These are phyloP conservation scores for Yarrowia hollandica DNA, from an alignment of 805 yeast genomes.

Conservation along the genomic window DNA sequence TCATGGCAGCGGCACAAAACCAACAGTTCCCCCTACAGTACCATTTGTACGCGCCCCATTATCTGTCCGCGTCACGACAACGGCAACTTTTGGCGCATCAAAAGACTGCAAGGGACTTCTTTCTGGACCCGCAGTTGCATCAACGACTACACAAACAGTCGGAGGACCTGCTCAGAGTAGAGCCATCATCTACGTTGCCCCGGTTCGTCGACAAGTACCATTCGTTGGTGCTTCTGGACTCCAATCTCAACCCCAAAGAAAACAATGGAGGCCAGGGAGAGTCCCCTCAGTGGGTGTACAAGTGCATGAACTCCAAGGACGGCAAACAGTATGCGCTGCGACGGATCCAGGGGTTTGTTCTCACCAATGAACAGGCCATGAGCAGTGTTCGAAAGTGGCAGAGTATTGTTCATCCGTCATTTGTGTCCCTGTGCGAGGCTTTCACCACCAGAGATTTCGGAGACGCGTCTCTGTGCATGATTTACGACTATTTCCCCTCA, in stretches of 20 bases:
- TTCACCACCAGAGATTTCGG: constrained; percentile 87
- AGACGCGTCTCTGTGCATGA: constrained; percentile 69
- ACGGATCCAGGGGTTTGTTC: constrained; percentile 62
- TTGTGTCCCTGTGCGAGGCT: constrained; percentile 72
- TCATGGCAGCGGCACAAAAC: constrained; percentile 26
- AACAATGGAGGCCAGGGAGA: background rate
- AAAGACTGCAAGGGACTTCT: constrained; percentile 65
- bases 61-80: constrained; percentile 43
- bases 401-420: constrained; percentile 47
- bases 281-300: constrained; percentile 49
- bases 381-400: constrained; percentile 68
- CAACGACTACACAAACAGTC: constrained; percentile 11
- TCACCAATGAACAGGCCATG: constrained; percentile 59
- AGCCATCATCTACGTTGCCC: background rate
- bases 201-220: constrained; percentile 25
- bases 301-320: constrained; percentile 74
- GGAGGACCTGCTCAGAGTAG: constrained; percentile 7
- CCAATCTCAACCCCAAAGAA: constrained; percentile 19
- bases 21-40: constrained; percentile 25
- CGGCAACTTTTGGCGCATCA: constrained; percentile 68
- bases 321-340: constrained; percentile 77
- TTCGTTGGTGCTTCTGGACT: constrained; percentile 18
- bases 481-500: constrained; percentile 83
- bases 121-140: constrained; percentile 45
- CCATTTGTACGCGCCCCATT: constrained; percentile 27